Evolutionary conservation across 2,329 filamentous ascomycete genomes (phyloP).

Genomic region (Beauveria varroae): DNA sequence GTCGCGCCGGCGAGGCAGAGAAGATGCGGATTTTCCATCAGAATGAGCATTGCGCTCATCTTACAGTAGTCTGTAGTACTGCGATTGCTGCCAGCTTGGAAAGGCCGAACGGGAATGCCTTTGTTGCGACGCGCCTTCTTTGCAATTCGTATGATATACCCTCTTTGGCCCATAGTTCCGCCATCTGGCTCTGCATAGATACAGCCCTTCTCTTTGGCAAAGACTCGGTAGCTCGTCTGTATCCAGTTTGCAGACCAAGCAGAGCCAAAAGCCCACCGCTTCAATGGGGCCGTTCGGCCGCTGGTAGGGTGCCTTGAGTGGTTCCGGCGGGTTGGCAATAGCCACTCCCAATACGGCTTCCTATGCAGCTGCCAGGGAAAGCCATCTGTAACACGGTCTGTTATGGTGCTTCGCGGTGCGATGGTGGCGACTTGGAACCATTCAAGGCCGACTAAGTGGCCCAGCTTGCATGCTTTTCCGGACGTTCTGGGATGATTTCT

Average conservation of each 20-base stretch:
- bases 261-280: constrained; percentile 11
- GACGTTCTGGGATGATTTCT: background rate
- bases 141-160: background rate
- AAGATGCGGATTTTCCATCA: background rate
- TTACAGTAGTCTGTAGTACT: background rate
- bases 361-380: constrained; percentile 1
- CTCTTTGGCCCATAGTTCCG: background rate
- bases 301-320: background rate
- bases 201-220: background rate
- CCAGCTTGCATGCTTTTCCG: constrained; percentile 1
- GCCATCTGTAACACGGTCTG: background rate
- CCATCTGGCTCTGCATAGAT: background rate
- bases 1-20: constrained; percentile 5
- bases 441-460: background rate
- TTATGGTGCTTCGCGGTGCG: constrained; percentile 1
- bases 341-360: background rate
- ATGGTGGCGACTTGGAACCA: constrained; percentile 5
- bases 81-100: background rate
- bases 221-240: background rate
- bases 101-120: background rate
- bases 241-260: background rate
- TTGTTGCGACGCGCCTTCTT: background rate
- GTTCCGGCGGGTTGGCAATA: constrained; percentile 4
- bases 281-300: constrained; percentile 4
- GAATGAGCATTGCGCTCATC: background rate